Base-by-base conservation (phyloP, 139 green algal genomes). In the Chlorella sp. region DNA sequence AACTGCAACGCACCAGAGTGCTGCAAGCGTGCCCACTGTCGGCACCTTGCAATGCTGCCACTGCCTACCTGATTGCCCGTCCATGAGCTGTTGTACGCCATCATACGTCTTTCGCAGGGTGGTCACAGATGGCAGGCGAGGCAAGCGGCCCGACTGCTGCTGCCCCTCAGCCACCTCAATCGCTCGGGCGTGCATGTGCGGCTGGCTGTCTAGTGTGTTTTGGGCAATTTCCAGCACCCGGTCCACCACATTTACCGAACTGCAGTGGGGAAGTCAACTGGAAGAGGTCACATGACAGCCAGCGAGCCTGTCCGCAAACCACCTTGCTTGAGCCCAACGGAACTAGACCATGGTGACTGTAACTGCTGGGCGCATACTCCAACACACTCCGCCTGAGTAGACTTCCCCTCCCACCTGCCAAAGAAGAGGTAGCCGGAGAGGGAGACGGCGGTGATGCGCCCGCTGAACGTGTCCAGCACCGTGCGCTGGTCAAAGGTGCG, bases 401-500 rank as follows among this genome's bases (percentile, higher is more conserved):
- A n/a, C n/a, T n/a, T n/a, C n/a, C n/a, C n/a, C n/a, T n/a, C 65
- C 41, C 38, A 70, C 73, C 65, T 89, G 44, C 94, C 94, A 78
- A 97, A 97, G 90, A 97, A 97, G 24, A 96, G 88, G 88, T 94
- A 97, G 58, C 94, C 94, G 1, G 67, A 85, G 38, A 96, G 85
- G 0, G 86, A 74, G 41, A 95, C 80, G 19, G 92, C 89, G 13
- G 82, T 88, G 58, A 93, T 85, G 83, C 91, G 90, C 4, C 70
- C 51, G 14, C 54, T 68, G 44, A 93, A 89, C 69, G 85, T 62
- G 56, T 91, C 83, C 32, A 93, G 87, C 41, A 90, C 73, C 6
- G 73, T 74, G 38, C 90, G 87, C 85, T 95, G 85, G 28, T 67
- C 65, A 80, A 87, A 88, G 9, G 88, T 82, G 43, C 92, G 84